Conservation (phyloP, 768 basidiomycete species). For the Piloderma croceum region DNA sequence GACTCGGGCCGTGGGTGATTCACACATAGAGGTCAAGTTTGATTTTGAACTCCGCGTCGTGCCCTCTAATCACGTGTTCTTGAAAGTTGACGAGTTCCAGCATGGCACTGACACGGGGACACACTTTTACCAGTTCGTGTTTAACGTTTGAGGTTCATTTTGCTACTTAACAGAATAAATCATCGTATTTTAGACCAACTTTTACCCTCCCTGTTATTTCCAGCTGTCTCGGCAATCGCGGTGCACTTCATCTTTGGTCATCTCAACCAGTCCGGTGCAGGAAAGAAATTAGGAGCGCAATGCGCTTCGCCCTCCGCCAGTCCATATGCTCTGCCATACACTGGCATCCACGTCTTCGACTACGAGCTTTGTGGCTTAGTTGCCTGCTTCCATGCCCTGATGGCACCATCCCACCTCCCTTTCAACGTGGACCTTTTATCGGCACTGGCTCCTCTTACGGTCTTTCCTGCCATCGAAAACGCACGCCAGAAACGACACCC, state of each 20-base stretch:
- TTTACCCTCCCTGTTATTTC: neutral
- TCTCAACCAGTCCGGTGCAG: too few relatives aligned
- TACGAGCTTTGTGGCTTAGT: constrained; percentile 14
- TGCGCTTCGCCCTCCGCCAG: too few relatives aligned
- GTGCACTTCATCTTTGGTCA: neutral
- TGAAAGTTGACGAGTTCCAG: too few relatives aligned
- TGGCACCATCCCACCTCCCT: constrained; percentile 15
- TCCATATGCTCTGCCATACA: constrained; percentile 18
- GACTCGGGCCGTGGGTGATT: too few relatives aligned
- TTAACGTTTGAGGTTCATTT: too few relatives aligned
- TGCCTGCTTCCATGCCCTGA: constrained; percentile 17
- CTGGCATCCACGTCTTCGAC: constrained; percentile 9
- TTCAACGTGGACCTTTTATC: constrained; percentile 13
- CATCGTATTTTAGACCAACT: neutral
- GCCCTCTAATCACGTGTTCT: too few relatives aligned
- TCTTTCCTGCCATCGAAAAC: constrained; percentile 20
- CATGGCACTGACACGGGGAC: too few relatives aligned
- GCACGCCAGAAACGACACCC: constrained; percentile 13
- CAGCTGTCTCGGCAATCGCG: neutral
- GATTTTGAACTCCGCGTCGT: too few relatives aligned
- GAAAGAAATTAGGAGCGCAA: too few relatives aligned
- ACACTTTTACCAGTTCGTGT: too few relatives aligned
- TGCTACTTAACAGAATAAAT: too few relatives aligned
- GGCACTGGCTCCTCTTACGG: constrained; percentile 5
- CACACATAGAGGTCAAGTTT: too few relatives aligned